A percentile compares a stretch with the other conserved stretches of the same genome.
Conservation (phyloP, 495 filamentous ascomycete species). For the Trichoderma erinaceum region DNA sequence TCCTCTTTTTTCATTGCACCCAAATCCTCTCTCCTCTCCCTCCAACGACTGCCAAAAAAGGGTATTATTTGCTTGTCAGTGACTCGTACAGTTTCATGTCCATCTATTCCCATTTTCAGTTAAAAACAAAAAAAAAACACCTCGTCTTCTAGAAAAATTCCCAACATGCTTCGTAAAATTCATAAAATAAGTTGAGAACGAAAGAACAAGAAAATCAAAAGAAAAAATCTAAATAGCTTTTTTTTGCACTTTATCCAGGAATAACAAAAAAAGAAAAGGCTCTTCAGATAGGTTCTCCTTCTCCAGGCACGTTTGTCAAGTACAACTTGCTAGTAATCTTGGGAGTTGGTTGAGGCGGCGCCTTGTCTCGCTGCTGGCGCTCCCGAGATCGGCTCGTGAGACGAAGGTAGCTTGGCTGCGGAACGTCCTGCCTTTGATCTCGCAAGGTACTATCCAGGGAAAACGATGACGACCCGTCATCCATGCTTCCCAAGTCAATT, state of each 20-base stretch:
- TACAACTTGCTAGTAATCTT: conserved; percentile 47
- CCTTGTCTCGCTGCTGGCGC: conserved; percentile 26
- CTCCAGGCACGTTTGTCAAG: conserved; percentile 23
- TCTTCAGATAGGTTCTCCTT: conserved; percentile 22
- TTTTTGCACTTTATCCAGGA: not conserved
- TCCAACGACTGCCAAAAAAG: not conserved
- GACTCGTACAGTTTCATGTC: not conserved
- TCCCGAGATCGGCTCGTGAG: conserved; percentile 58
- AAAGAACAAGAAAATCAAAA: not conserved
- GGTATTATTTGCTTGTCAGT: conserved; percentile 5
- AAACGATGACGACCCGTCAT: conserved; percentile 49
- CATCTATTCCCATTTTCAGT: not conserved
- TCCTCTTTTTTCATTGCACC: not conserved
- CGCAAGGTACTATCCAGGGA: conserved; percentile 64
- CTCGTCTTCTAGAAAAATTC: not conserved
- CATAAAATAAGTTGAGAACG: not conserved
- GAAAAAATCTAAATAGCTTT: conserved; percentile 2
- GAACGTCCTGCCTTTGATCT: conserved; percentile 37
- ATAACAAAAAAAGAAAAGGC: not conserved
- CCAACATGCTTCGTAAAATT: not conserved
- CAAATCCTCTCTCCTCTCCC: not conserved
- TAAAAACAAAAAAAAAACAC: not conserved
- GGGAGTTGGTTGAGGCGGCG: conserved; percentile 49
- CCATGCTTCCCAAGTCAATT: conserved; percentile 25
- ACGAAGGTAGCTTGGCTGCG: conserved; percentile 57